phyloP scores from a whole-genome alignment of 768 basidiomycete species.

The Tremella yokohamensis region DNA sequence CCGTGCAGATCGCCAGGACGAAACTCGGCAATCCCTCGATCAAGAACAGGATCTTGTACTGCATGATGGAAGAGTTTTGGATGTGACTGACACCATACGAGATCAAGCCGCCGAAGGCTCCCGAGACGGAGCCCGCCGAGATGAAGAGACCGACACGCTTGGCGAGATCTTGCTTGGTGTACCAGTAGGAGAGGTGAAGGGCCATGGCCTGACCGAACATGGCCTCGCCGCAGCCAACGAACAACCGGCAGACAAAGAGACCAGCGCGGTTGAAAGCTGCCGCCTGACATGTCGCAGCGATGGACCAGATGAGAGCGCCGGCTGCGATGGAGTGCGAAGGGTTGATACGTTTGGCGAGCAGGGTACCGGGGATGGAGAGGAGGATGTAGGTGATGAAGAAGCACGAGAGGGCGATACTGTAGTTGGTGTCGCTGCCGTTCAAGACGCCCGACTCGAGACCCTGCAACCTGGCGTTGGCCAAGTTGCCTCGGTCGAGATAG shows the following conservation, averaged over 20 bases:
- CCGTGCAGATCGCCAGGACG: conserved; percentile 51
- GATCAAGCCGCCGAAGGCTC: conserved; percentile 49
- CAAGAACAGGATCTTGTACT: conserved; percentile 53
- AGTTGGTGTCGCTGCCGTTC: conserved; percentile 43
- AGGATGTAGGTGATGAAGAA: conserved; percentile 51
- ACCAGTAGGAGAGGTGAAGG: conserved; percentile 48
- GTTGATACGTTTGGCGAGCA: conserved; percentile 48
- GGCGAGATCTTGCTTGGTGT: conserved; percentile 51
- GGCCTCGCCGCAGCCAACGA: conserved; percentile 49
- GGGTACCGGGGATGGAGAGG: conserved; percentile 52
- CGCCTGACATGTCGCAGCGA: conserved; percentile 52
- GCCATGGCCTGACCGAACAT: conserved; percentile 50
- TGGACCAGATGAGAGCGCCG: conserved; percentile 52
- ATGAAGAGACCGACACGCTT: conserved; percentile 54
- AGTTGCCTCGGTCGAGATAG: conserved; percentile 53
- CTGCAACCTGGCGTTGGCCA: conserved; percentile 50
- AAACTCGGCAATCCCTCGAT: conserved; percentile 53
- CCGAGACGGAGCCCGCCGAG: conserved; percentile 46
- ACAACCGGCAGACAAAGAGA: conserved; percentile 51
- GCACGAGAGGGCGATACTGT: conserved; percentile 47
- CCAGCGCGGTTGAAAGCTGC: conserved; percentile 46
- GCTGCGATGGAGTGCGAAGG: conserved; percentile 51
- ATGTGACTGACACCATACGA: conserved; percentile 41
- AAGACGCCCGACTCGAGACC: conserved; percentile 50
- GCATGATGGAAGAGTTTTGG: conserved; percentile 27